These are phyloP conservation scores for Globisporangium barbulae DNA, from an alignment of 352 stramenopile species.

Conservation along the genomic window DNA sequence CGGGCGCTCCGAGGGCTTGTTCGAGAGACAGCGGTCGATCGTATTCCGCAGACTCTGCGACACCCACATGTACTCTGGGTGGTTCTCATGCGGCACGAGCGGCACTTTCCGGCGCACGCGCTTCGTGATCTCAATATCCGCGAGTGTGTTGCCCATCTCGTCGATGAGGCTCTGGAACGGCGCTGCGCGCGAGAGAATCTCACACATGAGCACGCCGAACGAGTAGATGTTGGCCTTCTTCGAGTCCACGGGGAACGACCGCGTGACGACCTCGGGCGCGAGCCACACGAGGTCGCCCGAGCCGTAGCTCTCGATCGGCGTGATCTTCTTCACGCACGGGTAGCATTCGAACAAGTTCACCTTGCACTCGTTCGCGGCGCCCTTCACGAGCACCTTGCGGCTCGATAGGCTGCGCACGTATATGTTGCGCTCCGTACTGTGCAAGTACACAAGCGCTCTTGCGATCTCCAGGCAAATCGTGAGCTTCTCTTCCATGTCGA, in stretches of 20 bases:
- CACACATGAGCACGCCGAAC: constrained; percentile 58
- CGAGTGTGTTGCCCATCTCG: constrained; percentile 45
- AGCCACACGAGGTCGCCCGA: constrained; percentile 50
- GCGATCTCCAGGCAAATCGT: constrained; percentile 72
- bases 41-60: constrained; percentile 35
- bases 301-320: constrained; percentile 28
- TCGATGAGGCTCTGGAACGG: constrained; percentile 50
- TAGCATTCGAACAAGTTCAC: constrained; percentile 58
- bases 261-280: constrained; percentile 49
- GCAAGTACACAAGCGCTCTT: constrained; percentile 55
- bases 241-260: constrained; percentile 40
- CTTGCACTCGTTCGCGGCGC: constrained; percentile 41
- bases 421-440: constrained; percentile 44
- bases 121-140: constrained; percentile 45
- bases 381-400: constrained; percentile 57
- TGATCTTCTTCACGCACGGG: constrained; percentile 31
- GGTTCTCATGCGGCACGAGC: constrained; percentile 44
- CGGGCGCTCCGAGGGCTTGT: constrained; percentile 44
- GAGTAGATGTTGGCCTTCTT: constrained; percentile 59
- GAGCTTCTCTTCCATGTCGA: constrained; percentile 53
- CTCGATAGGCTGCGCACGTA: constrained; percentile 48
- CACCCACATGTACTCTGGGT: constrained; percentile 33
- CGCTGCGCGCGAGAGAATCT: constrained; percentile 48
- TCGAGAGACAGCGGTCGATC: constrained; percentile 51
- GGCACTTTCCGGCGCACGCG: constrained; percentile 31